Evolutionary conservation across 768 basidiomycete species (phyloP), one percentile per base, ranked within the genome.

Genomic region (Paxillus ammoniavirescens): DNA sequence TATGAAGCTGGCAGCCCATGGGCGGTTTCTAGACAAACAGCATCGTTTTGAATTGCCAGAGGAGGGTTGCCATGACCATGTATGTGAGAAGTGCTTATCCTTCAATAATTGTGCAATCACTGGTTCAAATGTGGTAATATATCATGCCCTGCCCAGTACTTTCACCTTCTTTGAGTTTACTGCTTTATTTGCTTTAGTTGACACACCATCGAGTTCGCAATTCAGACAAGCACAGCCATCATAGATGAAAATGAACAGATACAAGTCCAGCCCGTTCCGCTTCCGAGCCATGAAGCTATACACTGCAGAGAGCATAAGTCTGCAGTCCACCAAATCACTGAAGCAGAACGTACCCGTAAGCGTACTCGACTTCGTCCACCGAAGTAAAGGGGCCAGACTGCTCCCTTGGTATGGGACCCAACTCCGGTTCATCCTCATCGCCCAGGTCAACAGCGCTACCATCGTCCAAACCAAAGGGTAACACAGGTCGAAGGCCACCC

Each of bases 331-430:
- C 5, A 21, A 9, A 7, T 23, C 7, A 21, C 7, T 1, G 47
- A 26, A 23, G 41, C 30, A 28, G 51, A 42, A 78, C 86, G 67
- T 68, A 86, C 89, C 89, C 89, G 60, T 91, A 91, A 53, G 86
- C 89, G 69, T 90, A 91, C 65, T 93, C 92, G 7, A 93, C 91
- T 70, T 93, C 91, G 60, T 93, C 91, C 14, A 93, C 91, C 5
- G 86, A 80, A 18, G 84, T 82, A 66, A 93, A 93, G 9, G 89
- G 86, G 18, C 81, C 77, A 10, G 84, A 79, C 33, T 83, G 77
- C 56, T 89, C 89, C 50, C 87, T 83, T 9, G 87, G 89, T 64
- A 87, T 82, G 28, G 88, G 88, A 8, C 90, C 90, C 42, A 88
- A 69, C 53, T 87, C 89, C 2, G 78, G 71, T 47, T 84, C 87